Percentiles rank a stretch among this genome's conserved stretches.
phyloP scores from a whole-genome alignment of 257 asterid species.

The Pogostemon cablin region DNA sequence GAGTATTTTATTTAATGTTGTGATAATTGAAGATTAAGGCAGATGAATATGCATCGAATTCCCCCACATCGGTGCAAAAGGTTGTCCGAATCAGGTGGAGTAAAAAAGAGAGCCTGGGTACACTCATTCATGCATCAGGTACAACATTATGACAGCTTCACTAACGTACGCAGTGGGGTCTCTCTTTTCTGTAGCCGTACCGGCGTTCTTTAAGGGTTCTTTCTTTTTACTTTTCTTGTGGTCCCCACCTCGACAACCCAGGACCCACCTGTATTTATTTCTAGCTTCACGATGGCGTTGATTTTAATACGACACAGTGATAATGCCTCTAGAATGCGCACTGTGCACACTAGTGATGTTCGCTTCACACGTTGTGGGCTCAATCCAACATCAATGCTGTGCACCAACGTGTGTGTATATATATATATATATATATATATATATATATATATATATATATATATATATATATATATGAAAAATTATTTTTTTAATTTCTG shows the following conservation, averaged over 20 bases:
- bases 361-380: conserved; percentile 43
- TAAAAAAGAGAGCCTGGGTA: background rate
- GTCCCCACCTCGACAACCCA: conserved; percentile 24
- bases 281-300: conserved; percentile 35
- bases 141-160: conserved; percentile 23
- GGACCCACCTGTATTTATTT: conserved; percentile 3
- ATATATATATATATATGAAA: too few relatives aligned
- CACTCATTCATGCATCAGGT: conserved; percentile 5
- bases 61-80: background rate
- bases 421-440: too few relatives aligned
- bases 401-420: too few relatives aligned
- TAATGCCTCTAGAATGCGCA: conserved; percentile 34
- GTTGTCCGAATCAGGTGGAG: background rate
- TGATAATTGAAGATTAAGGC: too few relatives aligned
- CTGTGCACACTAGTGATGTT: conserved; percentile 20
- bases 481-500: background rate
- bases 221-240: background rate
- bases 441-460: too few relatives aligned
- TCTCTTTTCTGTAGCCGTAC: background rate
- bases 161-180: conserved; percentile 41
- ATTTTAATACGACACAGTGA: conserved; percentile 31
- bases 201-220: conserved; percentile 45
- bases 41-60: background rate
- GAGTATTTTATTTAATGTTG: too few relatives aligned
- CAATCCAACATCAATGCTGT: conserved; percentile 16